Percentiles rank a stretch among this genome's conserved stretches.
These are phyloP conservation scores for Trichopus zeylanicus DNA, from an alignment of 116 monocot genomes.

Conservation along the genomic window DNA sequence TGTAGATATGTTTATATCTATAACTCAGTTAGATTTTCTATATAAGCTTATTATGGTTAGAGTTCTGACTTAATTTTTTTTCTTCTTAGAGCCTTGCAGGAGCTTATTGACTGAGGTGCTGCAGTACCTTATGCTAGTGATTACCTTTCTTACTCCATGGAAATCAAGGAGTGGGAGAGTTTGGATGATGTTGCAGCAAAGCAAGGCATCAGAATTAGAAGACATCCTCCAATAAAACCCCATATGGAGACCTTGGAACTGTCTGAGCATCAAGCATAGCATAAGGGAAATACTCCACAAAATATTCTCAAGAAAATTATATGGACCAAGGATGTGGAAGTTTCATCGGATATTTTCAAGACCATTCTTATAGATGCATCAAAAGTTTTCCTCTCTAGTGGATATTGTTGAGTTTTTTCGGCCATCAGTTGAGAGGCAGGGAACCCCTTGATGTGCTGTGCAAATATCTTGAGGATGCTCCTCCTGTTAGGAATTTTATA, in stretches of 20 bases:
- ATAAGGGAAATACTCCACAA: slow-evolving; percentile 64
- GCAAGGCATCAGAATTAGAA: slow-evolving; percentile 71
- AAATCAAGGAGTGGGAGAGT: slow-evolving; percentile 46
- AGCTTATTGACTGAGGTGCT: slow-evolving; percentile 2
- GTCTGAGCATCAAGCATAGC: too few relatives aligned
- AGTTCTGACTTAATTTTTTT: too few relatives aligned
- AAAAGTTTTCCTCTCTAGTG: neutral
- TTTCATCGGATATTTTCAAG: slow-evolving; percentile 42
- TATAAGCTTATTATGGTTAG: too few relatives aligned
- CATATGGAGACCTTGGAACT: too few relatives aligned
- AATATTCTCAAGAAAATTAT: slow-evolving; percentile 90
- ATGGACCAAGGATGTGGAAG: slow-evolving; percentile 81
- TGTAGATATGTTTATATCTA: too few relatives aligned
- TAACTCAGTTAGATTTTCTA: too few relatives aligned
- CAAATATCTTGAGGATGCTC: slow-evolving; percentile 43
- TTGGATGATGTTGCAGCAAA: slow-evolving; percentile 41
- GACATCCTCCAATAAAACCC: slow-evolving; percentile 47
- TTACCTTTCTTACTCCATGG: slow-evolving; percentile 27
- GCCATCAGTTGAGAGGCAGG: slow-evolving; percentile 61
- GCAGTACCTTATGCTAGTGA: slow-evolving; percentile 12
- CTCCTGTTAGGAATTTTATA: slow-evolving; percentile 74
- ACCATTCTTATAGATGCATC: neutral
- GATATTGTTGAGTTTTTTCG: neutral
- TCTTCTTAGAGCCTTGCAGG: slow-evolving; percentile 25
- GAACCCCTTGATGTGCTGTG: slow-evolving; percentile 46